Evolutionary conservation across 2,329 filamentous ascomycete genomes (phyloP), one percentile per base, ranked within the genome.

Genomic region (Pseudogymnoascus sp.): DNA sequence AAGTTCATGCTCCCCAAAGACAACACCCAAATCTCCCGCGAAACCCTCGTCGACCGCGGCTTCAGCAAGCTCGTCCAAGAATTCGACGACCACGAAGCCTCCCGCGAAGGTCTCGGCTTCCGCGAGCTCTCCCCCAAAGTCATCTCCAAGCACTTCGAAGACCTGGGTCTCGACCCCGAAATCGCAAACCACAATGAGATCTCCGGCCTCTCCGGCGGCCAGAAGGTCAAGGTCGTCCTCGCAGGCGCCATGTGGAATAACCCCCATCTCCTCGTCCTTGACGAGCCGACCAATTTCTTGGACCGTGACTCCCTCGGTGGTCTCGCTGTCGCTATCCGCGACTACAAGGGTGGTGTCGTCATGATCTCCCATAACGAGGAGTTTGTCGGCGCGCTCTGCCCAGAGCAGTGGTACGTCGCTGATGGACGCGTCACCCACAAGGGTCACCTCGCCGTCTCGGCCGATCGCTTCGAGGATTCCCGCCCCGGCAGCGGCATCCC

Each of bases 281-380:
- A 99, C 83, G 93, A 99, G 79, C 95, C 95, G 64, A 97, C 95
- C 75, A 99, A 99, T 81, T 99, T 97, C 84, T 87, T 99, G 81
- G 95, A 99, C 74, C 92, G 95, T 71, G 95, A 99, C 79, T 96
- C 93, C 14, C 88, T 99, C 16, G 96, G 95, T 73, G 95, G 93
- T 76, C 85, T 99, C 63, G 93, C 95, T n/a, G 92, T 96, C 42
- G 95, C 95, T 68, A 97, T 99, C 72, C 91, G 93, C 69, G 95
- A 97, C 74, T 99, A 96, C 86, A 96, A 92, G 81, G 95, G 95
- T 69, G 95, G 95, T 76, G 95, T 99, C 1, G 93, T 99, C 68
- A 96, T 99, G 88, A 99, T 99, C 77, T 97, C 93, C 66, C 95
- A 99, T 80, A 97, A 99, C 84, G 93, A 97, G 74, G 95, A 99